Percentiles rank a stretch among this genome's conserved stretches.
phyloP scores from a whole-genome alignment of 106 monocot genomes.

The Amphibolis antarctica region DNA sequence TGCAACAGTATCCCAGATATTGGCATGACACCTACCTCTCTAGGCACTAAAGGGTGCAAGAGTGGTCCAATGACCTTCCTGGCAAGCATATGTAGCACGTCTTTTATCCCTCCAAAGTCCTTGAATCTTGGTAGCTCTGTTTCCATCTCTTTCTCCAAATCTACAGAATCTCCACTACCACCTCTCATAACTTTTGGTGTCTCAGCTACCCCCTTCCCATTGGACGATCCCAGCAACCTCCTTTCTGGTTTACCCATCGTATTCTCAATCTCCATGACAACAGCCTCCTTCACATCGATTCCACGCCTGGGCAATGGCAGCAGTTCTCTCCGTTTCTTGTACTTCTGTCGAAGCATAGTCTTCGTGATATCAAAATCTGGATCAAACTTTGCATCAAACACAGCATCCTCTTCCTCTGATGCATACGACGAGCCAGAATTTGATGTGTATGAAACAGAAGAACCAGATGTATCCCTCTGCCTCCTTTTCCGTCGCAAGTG shows the following conservation, averaged over 20 bases:
- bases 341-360: constrained; percentile 45
- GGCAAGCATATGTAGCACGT: constrained; percentile 59
- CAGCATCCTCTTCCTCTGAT: constrained; percentile 27
- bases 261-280: constrained; percentile 48
- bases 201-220: constrained; percentile 1
- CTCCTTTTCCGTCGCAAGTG: constrained; percentile 1
- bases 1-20: constrained; percentile 66
- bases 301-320: background rate
- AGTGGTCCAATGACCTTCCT: constrained; percentile 81
- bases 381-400: constrained; percentile 34
- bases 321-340: constrained; percentile 14
- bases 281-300: constrained; percentile 13
- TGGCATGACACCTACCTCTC: constrained; percentile 57
- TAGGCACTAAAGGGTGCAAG: constrained; percentile 57
- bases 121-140: constrained; percentile 45
- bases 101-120: constrained; percentile 75
- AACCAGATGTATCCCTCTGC: background rate
- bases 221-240: background rate
- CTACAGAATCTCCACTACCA: background rate
- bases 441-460: background rate
- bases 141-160: constrained; percentile 3
- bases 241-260: constrained; percentile 22
- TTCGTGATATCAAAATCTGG: constrained; percentile 60
- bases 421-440: constrained; percentile 13
- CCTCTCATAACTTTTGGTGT: background rate